phyloP scores from a whole-genome alignment of 2,329 filamentous ascomycete genomes.

The Aspergillus pseudonomiae region DNA sequence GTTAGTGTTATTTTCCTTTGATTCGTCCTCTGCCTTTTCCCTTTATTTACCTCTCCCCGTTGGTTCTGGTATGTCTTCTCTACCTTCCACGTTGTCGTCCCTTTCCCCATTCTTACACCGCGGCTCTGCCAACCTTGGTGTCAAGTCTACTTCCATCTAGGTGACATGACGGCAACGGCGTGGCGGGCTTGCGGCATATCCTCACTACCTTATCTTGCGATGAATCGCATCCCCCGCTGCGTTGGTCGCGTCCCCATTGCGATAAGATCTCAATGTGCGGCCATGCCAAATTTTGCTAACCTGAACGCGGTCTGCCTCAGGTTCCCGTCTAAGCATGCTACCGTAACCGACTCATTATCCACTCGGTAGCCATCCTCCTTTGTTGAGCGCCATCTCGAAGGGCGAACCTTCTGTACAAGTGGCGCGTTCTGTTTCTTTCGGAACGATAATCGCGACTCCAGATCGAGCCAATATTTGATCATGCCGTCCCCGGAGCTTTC shows the following conservation, averaged over 20 bases:
- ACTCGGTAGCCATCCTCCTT: constrained; percentile 24
- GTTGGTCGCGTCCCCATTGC: constrained; percentile 19
- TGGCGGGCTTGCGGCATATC: constrained; percentile 18
- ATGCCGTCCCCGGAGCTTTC: constrained; percentile 42
- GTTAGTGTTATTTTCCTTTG: constrained; percentile 22
- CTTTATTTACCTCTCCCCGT: not conserved
- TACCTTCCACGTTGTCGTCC: constrained; percentile 1
- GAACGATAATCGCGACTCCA: constrained; percentile 6
- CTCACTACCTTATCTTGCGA: constrained; percentile 10
- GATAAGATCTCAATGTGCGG: constrained; percentile 6
- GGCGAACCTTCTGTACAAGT: constrained; percentile 25
- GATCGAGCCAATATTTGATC: constrained; percentile 13
- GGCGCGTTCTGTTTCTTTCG: constrained; percentile 18
- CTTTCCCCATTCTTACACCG: not conserved
- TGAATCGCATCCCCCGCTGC: constrained; percentile 17
- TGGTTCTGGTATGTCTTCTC: not conserved
- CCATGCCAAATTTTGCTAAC: constrained; percentile 18
- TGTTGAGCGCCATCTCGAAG: constrained; percentile 27
- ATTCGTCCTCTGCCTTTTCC: constrained; percentile 1
- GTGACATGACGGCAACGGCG: not conserved
- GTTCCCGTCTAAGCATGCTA: constrained; percentile 34
- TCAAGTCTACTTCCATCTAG: not conserved
- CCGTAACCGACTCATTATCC: constrained; percentile 23
- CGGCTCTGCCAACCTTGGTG: not conserved
- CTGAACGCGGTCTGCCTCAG: constrained; percentile 14